Conservation (phyloP, 441 rosid genomes). For the Gossypium schwendimanii region DNA sequence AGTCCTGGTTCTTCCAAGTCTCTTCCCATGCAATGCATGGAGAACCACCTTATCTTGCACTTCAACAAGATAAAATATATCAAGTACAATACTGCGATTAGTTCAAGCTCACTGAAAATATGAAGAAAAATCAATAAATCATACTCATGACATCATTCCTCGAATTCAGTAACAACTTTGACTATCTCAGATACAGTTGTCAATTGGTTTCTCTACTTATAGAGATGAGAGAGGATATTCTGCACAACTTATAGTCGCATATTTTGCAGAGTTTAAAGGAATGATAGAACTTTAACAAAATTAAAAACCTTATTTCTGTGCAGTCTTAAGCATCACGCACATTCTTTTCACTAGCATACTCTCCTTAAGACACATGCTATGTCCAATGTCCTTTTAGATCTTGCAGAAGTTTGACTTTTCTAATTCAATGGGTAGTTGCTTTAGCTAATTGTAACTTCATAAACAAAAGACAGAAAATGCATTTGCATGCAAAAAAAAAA, state of each 20-base stretch:
- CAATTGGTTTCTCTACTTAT: too few species aligned
- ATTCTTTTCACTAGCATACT: not conserved
- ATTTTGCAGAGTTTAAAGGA: too few species aligned
- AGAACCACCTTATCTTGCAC: not conserved
- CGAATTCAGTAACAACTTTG: too few species aligned
- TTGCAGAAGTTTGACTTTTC: not conserved
- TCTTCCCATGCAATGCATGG: not conserved
- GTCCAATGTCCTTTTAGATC: not conserved
- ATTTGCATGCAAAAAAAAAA: too few species aligned
- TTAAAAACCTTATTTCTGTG: not conserved
- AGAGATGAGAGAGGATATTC: too few species aligned
- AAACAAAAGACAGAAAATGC: not conserved
- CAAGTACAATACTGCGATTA: not conserved
- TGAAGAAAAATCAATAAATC: too few species aligned
- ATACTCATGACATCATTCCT: too few species aligned
- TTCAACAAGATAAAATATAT: not conserved
- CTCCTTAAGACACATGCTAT: not conserved
- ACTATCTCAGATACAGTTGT: too few species aligned
- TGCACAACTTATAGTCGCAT: too few species aligned
- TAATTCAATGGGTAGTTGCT: not conserved
- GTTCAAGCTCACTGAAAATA: too few species aligned
- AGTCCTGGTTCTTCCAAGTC: not conserved
- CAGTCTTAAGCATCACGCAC: not conserved
- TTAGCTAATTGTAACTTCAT: not conserved
- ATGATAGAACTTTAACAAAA: not conserved